Conservation (phyloP, 2,329 filamentous ascomycete species). For the Fusarium pseudoanthophilum region DNA sequence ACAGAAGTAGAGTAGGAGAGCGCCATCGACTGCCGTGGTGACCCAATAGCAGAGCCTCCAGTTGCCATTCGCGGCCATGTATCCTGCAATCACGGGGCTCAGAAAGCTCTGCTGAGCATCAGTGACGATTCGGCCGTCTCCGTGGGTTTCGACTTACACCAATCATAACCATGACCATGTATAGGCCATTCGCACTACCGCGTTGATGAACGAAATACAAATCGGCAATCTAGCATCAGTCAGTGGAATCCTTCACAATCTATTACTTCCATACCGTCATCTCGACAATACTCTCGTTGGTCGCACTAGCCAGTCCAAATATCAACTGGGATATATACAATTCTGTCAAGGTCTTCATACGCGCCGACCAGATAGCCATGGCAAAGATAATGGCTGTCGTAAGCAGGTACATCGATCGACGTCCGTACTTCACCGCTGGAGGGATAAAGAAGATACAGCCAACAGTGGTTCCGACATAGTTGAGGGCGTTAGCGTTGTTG, state of each 20-base stretch:
- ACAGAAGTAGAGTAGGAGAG: conserved; percentile 23
- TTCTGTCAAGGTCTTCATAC: background rate
- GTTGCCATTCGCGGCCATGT: conserved; percentile 38
- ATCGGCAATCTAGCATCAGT: conserved; percentile 37
- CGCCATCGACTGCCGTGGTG: conserved; percentile 25
- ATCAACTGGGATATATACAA: conserved; percentile 22
- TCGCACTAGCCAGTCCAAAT: conserved; percentile 49
- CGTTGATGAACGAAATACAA: conserved; percentile 47
- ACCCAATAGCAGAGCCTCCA: conserved; percentile 45
- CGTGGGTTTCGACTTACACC: conserved; percentile 20
- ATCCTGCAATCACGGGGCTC: conserved; percentile 45
- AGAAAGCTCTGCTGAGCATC: conserved; percentile 26
- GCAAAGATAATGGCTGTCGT: conserved; percentile 14
- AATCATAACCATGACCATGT: conserved; percentile 44
- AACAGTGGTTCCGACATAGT: conserved; percentile 44
- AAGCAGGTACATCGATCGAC: conserved; percentile 44
- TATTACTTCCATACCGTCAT: conserved; percentile 44
- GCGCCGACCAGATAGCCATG: conserved; percentile 3
- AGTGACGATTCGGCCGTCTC: background rate
- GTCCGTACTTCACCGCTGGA: conserved; percentile 47
- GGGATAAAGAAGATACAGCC: conserved; percentile 48
- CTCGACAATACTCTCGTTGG: conserved; percentile 51
- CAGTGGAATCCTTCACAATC: background rate
- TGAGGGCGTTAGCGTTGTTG: conserved; percentile 39
- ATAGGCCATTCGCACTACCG: conserved; percentile 43